Conservation (phyloP, 1,284 basidiomycete genomes). For the Flammula alnicola region DNA sequence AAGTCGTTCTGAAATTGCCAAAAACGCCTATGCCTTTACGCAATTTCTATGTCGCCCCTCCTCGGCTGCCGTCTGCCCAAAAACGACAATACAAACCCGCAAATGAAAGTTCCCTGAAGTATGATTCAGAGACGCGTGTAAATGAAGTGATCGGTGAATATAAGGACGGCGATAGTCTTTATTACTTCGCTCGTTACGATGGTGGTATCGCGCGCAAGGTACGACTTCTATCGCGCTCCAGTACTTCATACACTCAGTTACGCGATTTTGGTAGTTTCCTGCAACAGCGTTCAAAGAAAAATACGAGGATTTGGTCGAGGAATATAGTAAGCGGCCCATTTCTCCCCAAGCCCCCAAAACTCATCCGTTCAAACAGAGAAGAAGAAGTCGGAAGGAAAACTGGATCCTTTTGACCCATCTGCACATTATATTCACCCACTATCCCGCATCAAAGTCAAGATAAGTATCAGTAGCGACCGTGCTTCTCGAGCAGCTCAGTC, state of each 20-base stretch:
- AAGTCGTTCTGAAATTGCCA: constrained; percentile 9
- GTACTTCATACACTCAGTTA: not conserved
- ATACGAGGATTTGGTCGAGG: constrained; percentile 51
- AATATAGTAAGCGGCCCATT: constrained; percentile 53
- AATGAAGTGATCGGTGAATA: constrained; percentile 67
- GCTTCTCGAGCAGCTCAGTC: constrained; percentile 26
- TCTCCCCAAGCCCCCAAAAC: constrained; percentile 9
- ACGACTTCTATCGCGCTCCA: constrained; percentile 30
- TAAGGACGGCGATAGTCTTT: constrained; percentile 40
- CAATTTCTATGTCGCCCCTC: constrained; percentile 37
- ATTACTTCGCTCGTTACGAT: constrained; percentile 63
- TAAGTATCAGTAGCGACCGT: constrained; percentile 41
- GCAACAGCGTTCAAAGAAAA: constrained; percentile 41
- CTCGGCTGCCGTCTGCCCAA: constrained; percentile 39
- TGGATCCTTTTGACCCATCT: constrained; percentile 65
- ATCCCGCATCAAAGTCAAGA: constrained; percentile 50
- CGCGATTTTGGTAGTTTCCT: constrained; percentile 41
- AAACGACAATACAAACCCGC: constrained; percentile 47
- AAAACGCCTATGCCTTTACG: constrained; percentile 10
- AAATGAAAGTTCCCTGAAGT: constrained; percentile 37
- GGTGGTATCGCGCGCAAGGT: constrained; percentile 69
- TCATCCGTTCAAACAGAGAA: constrained; percentile 38
- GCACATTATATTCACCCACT: constrained; percentile 61
- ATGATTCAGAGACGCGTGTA: constrained; percentile 38
- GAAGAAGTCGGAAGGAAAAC: constrained; percentile 43